Conservation (phyloP, 2,329 filamentous ascomycete genomes). For the Aphanocladium album region DNA sequence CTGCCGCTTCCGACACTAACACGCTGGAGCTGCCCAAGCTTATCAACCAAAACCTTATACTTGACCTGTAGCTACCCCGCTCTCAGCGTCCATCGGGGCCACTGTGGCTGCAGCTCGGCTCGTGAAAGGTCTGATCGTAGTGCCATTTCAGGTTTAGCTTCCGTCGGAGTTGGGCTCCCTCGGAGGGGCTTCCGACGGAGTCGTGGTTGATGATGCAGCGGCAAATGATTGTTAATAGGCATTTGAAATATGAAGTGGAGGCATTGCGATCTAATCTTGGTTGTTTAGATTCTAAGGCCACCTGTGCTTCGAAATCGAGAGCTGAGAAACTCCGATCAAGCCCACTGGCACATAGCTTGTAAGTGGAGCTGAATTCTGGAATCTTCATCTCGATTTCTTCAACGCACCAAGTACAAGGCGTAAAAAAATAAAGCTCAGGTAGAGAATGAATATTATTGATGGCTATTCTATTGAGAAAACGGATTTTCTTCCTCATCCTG, state of each 20-base stretch:
- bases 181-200: not conserved
- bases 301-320: no score
- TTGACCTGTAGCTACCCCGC: not conserved
- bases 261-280: no score
- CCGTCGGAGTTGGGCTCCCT: conserved; percentile 8
- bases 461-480: not conserved
- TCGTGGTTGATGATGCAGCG: not conserved
- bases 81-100: not conserved
- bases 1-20: not conserved
- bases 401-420: not conserved
- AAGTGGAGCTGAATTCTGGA: not conserved
- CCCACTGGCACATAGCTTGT: not conserved
- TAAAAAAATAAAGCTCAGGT: not conserved
- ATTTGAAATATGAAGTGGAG: not conserved
- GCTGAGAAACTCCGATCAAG: not conserved
- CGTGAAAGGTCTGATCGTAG: not conserved
- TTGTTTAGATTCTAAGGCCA: no score
- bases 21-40: not conserved
- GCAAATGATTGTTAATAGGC: no score
- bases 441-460: not conserved
- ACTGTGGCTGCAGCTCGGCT: not conserved
- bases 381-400: no score
- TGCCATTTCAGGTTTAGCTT: conserved; percentile 3
- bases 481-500: not conserved
- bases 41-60: not conserved